Evolutionary conservation across 2,329 filamentous ascomycete genomes (phyloP).

Genomic region (Byssoonygena ceratinophila): DNA sequence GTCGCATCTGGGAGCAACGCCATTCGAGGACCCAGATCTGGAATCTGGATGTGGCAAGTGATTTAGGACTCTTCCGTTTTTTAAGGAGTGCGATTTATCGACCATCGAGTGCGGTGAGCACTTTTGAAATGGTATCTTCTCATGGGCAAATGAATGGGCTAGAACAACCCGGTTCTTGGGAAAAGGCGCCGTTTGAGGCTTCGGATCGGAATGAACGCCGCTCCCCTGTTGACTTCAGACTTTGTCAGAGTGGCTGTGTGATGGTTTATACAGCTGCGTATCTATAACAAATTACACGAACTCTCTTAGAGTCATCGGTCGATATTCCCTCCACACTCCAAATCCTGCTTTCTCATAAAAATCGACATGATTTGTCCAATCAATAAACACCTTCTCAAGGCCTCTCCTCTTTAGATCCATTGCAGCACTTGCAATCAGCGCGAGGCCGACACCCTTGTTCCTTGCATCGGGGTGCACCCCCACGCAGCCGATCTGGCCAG

Average conservation of each 20-base stretch:
- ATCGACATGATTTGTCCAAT: constrained; percentile 26
- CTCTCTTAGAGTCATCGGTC: constrained; percentile 19
- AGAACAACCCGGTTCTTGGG: too few relatives aligned
- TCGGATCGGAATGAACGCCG: too few relatives aligned
- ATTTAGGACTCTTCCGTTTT: not conserved
- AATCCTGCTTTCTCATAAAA: constrained; percentile 40
- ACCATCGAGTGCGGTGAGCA: not conserved
- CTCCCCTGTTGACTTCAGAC: too few relatives aligned
- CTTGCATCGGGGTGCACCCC: constrained; percentile 33
- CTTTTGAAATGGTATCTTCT: too few relatives aligned
- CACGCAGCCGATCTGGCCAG: constrained; percentile 38
- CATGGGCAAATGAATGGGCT: too few relatives aligned
- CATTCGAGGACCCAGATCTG: constrained; percentile 27
- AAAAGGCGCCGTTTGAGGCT: too few relatives aligned
- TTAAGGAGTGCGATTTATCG: not conserved
- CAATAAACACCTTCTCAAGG: constrained; percentile 30
- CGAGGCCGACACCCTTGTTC: constrained; percentile 34
- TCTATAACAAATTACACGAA: constrained; percentile 1
- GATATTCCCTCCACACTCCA: constrained; percentile 33
- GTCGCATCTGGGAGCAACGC: constrained; percentile 37
- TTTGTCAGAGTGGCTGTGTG: not conserved
- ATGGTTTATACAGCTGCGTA: not conserved
- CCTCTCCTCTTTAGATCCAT: constrained; percentile 13
- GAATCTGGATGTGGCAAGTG: not conserved
- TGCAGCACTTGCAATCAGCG: constrained; percentile 36